Base-by-base conservation (phyloP, 805 yeast species). In the Wickerhamomyces alni region DNA sequence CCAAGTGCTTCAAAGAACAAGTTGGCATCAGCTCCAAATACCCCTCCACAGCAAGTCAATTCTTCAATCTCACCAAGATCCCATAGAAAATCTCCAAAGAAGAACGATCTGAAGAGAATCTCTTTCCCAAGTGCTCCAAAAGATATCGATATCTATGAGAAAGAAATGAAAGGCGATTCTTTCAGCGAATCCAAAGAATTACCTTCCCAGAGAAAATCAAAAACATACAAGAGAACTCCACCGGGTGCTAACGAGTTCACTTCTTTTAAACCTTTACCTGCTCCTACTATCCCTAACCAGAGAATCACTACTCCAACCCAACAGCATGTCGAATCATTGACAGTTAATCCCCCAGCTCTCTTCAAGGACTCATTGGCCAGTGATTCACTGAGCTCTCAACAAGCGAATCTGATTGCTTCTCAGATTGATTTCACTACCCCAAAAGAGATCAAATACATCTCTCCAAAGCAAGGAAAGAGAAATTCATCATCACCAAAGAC, bases 111-210 rank as follows among this genome's bases (percentile, higher is more conserved):
- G 38, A 47, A 50, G 24, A 41, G 50, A 33, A 50, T 53, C 15
- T 51, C 57, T 3, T 38, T 38, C 36, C 57, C 57, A 33, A 45
- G 50, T 19, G 38, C 43, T 8, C 56, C 52, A 28, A 47, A 38
- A 32, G 47, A 48, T 30, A 44, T 50, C 17, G 30, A 45, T n/a
- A 38, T 33, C 7, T 48, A 41, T 25, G 51, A 47, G 36, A 46
- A 38, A 21, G 45, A 39, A 16, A 28, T 21, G 17, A 27, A 38
- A 3, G 44, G 43, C 18, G 32, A 24, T 13, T 30, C 30, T 5
- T 8, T 19, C 2, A 10, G 15, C 15, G 35, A 18, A 5, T 10
- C 30, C 5, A 37, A 32, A 19, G 22, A 34, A 1, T 30, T 43
- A 16, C 22, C 42, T 2, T 29, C 45, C 4, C 37, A 44, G 33